A percentile compares a stretch with the other conserved stretches of the same genome.
Evolutionary conservation across 495 filamentous ascomycete species (phyloP).

Genomic region (Penicillium coprophilum): DNA sequence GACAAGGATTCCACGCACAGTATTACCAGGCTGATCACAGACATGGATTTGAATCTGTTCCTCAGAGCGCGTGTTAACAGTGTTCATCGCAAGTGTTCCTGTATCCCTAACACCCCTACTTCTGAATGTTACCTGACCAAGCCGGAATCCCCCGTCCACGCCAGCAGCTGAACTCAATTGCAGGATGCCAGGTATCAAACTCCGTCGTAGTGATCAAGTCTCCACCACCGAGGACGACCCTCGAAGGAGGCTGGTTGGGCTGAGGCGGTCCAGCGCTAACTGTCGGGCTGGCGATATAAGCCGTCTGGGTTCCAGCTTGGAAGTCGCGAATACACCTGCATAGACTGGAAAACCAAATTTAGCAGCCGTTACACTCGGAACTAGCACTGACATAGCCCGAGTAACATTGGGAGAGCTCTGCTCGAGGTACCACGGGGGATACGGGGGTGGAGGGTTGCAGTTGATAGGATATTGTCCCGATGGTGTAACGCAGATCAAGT

Average conservation of each 20-base stretch:
- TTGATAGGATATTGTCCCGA: not conserved
- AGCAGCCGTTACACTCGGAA: slow-evolving; percentile 8
- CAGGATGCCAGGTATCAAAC: slow-evolving; percentile 3
- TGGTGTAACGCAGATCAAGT: not conserved
- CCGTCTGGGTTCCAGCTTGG: not conserved
- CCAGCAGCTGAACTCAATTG: not conserved
- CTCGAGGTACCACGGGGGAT: not conserved
- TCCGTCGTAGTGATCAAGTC: slow-evolving; percentile 7
- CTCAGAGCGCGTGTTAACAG: slow-evolving; percentile 3
- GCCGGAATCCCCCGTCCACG: slow-evolving; percentile 4
- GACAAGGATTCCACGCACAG: not conserved
- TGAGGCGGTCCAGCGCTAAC: not conserved
- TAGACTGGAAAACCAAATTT: slow-evolving; percentile 3
- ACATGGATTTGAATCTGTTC: slow-evolving; percentile 11
- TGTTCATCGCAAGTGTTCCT: slow-evolving; percentile 5
- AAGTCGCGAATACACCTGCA: not conserved
- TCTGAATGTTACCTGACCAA: slow-evolving; percentile 7
- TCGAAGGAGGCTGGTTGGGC: not conserved
- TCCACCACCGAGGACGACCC: not conserved
- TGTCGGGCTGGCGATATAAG: not conserved
- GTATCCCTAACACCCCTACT: not conserved
- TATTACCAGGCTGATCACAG: not conserved
- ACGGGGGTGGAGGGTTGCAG: slow-evolving; percentile 5
- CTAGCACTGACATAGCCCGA: slow-evolving; percentile 3
- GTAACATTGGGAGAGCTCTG: not conserved